phyloP scores from a whole-genome alignment of 352 stramenopile genomes.

The Phytophthora hybrid region DNA sequence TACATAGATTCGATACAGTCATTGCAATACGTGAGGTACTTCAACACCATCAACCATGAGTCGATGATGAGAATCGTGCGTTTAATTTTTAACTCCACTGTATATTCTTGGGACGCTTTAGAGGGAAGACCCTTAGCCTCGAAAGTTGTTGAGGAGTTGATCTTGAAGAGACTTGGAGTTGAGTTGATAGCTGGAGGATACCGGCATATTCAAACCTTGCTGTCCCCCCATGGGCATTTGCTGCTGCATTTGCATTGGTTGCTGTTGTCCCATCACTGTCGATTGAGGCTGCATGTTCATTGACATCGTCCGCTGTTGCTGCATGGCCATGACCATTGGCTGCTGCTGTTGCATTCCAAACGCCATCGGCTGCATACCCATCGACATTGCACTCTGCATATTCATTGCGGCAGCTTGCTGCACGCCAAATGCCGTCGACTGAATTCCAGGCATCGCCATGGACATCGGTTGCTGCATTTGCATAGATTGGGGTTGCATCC shows the following conservation, averaged over 20 bases:
- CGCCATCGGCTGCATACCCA: conserved; percentile 20
- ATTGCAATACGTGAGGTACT: no score
- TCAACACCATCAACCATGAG: no score
- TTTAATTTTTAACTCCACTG: no score
- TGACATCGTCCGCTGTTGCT: conserved; percentile 20
- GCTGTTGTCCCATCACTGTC: conserved; percentile 1
- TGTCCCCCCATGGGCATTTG: neutral
- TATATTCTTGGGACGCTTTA: neutral
- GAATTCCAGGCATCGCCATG: conserved; percentile 9
- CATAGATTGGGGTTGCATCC: conserved; percentile 9
- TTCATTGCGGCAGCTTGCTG: neutral
- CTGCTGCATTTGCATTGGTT: conserved; percentile 18
- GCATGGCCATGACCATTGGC: conserved; percentile 10
- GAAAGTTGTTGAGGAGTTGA: conserved; percentile 35
- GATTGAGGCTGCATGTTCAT: conserved; percentile 27
- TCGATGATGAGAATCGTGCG: no score
- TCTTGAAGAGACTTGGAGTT: conserved; percentile 36
- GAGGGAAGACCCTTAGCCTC: conserved; percentile 2
- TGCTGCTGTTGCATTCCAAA: conserved; percentile 23
- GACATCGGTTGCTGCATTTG: conserved; percentile 9
- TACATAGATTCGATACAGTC: neutral
- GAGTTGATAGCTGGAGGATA: conserved; percentile 23
- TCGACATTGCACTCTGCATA: conserved; percentile 9
- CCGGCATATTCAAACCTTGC: conserved; percentile 26
- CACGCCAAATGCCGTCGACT: conserved; percentile 9